Evolutionary conservation across 148 eudicot genomes (phyloP).

Genomic region (Tetragonia tetragonoides): DNA sequence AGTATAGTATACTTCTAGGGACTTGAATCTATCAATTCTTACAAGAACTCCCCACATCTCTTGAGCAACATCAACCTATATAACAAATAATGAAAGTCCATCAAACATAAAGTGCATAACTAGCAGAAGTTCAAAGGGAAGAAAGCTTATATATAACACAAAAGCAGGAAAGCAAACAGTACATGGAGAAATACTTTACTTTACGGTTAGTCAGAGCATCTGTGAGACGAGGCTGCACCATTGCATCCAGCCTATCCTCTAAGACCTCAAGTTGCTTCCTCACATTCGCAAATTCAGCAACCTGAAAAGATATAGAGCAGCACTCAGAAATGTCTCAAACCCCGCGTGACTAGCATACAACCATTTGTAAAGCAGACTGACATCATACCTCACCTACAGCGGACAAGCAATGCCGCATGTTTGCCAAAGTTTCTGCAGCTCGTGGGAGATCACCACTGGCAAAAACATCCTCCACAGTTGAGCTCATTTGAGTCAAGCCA

Average conservation of each 20-base stretch:
- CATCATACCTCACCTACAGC: slow-evolving; percentile 88
- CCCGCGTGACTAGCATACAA: not conserved
- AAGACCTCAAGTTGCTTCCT: slow-evolving; percentile 96
- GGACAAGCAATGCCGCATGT: slow-evolving; percentile 92
- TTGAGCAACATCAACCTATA: slow-evolving; percentile 81
- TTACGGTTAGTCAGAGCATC: slow-evolving; percentile 84
- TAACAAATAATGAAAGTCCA: slow-evolving; percentile 9
- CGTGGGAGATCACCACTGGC: slow-evolving; percentile 96
- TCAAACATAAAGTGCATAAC: slow-evolving; percentile 11
- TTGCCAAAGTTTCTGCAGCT: slow-evolving; percentile 95
- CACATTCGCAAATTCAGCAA: slow-evolving; percentile 97
- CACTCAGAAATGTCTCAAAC: slow-evolving; percentile 1
- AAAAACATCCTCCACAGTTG: slow-evolving; percentile 97
- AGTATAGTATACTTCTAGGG: slow-evolving; percentile 76
- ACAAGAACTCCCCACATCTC: slow-evolving; percentile 84
- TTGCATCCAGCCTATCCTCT: slow-evolving; percentile 95
- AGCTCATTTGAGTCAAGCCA: slow-evolving; percentile 88
- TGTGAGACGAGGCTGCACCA: slow-evolving; percentile 96
- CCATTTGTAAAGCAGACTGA: not conserved
- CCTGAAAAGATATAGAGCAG: slow-evolving; percentile 45
- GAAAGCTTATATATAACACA: not conserved
- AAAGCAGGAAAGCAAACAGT: slow-evolving; percentile 3
- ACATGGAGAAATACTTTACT: slow-evolving; percentile 32
- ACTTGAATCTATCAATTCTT: slow-evolving; percentile 88
- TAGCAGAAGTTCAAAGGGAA: not conserved